A percentile compares a stretch with the other conserved stretches of the same genome.
phyloP scores from a whole-genome alignment of 352 stramenopile genomes.

The Halophytophthora batemanensis region DNA sequence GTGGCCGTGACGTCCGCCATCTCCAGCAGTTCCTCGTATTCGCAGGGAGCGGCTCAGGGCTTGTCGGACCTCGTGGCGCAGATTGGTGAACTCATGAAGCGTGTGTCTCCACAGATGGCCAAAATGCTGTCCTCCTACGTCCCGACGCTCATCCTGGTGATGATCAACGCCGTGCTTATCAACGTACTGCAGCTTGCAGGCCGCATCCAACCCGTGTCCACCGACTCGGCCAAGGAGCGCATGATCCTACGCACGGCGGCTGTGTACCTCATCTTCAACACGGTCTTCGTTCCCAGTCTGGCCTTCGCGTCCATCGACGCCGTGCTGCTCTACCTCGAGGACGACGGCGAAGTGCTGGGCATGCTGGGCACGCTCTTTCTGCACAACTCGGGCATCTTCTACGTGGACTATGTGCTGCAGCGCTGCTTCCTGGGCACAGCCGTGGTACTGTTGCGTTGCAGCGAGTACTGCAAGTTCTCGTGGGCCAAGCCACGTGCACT shows the following conservation, averaged over 20 bases:
- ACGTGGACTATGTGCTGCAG: slow-evolving; percentile 86
- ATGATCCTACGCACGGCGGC: slow-evolving; percentile 76
- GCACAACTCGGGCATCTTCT: slow-evolving; percentile 88
- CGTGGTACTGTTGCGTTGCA: slow-evolving; percentile 68
- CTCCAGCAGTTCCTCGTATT: slow-evolving; percentile 65
- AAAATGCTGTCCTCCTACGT: slow-evolving; percentile 79
- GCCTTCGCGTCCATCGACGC: slow-evolving; percentile 87
- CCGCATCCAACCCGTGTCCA: slow-evolving; percentile 81
- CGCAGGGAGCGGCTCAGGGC: slow-evolving; percentile 51
- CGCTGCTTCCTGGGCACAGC: slow-evolving; percentile 77
- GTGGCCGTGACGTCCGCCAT: slow-evolving; percentile 83
- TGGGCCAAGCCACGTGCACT: slow-evolving; percentile 77
- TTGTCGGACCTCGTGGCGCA: slow-evolving; percentile 66
- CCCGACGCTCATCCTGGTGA: slow-evolving; percentile 82
- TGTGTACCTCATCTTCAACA: slow-evolving; percentile 88
- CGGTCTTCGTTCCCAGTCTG: slow-evolving; percentile 81
- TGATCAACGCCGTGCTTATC: slow-evolving; percentile 85
- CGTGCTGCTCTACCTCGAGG: slow-evolving; percentile 71
- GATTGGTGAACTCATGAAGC: slow-evolving; percentile 52
- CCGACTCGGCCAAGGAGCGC: slow-evolving; percentile 81
- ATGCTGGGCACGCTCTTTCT: slow-evolving; percentile 84
- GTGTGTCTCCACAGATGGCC: slow-evolving; percentile 75
- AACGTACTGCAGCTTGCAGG: slow-evolving; percentile 81
- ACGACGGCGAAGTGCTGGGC: slow-evolving; percentile 69
- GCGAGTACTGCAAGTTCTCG: slow-evolving; percentile 79